Percentiles rank a stretch among this genome's conserved stretches.
phyloP scores from a whole-genome alignment of 345 rosid species.

The Carallia brachiata region DNA sequence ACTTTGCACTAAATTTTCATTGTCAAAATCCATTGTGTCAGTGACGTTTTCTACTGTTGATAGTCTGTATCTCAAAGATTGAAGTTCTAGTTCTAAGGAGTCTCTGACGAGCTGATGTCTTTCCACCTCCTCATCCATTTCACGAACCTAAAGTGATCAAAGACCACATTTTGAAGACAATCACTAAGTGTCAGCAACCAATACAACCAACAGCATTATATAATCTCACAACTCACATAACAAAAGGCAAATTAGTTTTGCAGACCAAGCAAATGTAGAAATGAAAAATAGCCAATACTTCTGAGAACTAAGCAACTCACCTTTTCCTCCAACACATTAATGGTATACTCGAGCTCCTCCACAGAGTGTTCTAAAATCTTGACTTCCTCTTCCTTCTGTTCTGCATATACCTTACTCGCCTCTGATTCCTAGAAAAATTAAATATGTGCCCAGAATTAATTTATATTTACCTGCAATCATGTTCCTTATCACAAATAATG shows the following conservation, averaged over 20 bases:
- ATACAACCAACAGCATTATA: constrained; percentile 8
- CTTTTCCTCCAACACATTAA: constrained; percentile 83
- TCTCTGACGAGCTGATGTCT: constrained; percentile 63
- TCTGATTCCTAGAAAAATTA: constrained; percentile 57
- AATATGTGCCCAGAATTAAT: constrained; percentile 1
- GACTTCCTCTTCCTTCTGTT: constrained; percentile 91
- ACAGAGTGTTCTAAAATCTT: constrained; percentile 78
- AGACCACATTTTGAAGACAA: constrained; percentile 14
- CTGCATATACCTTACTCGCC: constrained; percentile 69
- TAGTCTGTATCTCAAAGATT: constrained; percentile 59
- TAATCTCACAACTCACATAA: constrained; percentile 1
- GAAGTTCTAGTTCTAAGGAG: constrained; percentile 75
- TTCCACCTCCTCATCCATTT: constrained; percentile 83
- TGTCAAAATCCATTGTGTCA: constrained; percentile 38
- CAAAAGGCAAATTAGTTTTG: neutral
- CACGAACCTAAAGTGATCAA: constrained; percentile 55
- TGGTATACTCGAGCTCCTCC: constrained; percentile 83
- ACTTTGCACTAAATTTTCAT: constrained; percentile 26
- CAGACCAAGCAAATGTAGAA: too few species aligned
- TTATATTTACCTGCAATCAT: constrained; percentile 1
- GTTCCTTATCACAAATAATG: neutral
- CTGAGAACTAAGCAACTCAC: constrained; percentile 36
- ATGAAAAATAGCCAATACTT: neutral
- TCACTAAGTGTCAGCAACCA: neutral
- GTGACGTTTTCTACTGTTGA: constrained; percentile 57